Evolutionary conservation across 129 eudicot species (phyloP), one percentile per base, ranked within the genome.

Genomic region (Chrysanthemum lavandulifolium): DNA sequence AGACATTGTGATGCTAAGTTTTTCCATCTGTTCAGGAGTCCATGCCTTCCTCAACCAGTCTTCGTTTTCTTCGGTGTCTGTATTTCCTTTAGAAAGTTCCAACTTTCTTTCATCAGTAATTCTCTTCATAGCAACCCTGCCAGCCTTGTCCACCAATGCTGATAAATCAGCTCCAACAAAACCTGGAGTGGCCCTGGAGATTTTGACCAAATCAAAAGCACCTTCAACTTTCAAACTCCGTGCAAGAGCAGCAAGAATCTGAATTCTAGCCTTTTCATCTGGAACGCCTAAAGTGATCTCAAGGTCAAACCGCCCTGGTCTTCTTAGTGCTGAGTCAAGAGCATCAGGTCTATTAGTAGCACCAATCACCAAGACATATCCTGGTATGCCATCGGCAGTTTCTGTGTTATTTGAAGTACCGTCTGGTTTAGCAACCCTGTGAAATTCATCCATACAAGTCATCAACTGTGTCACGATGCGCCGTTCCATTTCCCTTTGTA

Each of bases 331-430:
- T 27, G 89, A 80, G 73, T 90, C 97, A 75, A 90, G 74, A 36
- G 89, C 91, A 75, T 90, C 97, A 16, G 95, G 97, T 79, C 94
- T 87, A 55, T 90, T 90, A 60, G 97, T 90, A 55, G 97, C 97
- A 68, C 89, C 97, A 59, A 90, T 85, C 2, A 87, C 89, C 8
- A 90, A 81, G 19, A 90, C 87, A 40, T 87, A 76, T 12, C 95
- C 95, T 13, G 91, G 87, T 19, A 60, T 73, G 62, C 62, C 15
- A 73, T 79, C 71, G 43, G 43, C 1, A 5, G 43, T 36, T 36
- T 36, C 43, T 5, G 43, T 36, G 43, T 36, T 36, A 36, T 36
- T 36, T 36, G 43, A 36, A 36, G 43, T 36, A 36, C 43, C 8
- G 43, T 36, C 47, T 40, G 10, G 47, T 7, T 40, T 40, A 40